Percentiles rank a stretch among this genome's conserved stretches.
Evolutionary conservation across 305 asterid species (phyloP).

Genomic region (Andrographis paniculata): DNA sequence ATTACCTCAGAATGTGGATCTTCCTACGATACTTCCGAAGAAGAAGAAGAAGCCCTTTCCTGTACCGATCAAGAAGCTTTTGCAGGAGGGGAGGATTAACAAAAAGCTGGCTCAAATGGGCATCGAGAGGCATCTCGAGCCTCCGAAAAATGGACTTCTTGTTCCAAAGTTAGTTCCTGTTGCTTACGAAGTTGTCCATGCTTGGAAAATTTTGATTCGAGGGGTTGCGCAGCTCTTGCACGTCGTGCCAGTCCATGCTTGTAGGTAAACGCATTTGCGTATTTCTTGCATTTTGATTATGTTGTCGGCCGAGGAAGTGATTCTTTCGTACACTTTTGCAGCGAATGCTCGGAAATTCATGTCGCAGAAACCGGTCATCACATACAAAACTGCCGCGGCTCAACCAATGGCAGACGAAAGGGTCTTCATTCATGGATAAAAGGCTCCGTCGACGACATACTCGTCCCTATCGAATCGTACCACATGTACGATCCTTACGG

Average conservation of each 20-base stretch:
- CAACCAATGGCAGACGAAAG: constrained; percentile 47
- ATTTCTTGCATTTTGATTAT: constrained; percentile 8
- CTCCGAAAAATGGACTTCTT: constrained; percentile 78
- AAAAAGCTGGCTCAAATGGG: constrained; percentile 82
- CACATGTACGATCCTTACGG: constrained; percentile 89
- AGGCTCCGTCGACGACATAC: constrained; percentile 71
- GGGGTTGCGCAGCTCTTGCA: constrained; percentile 75
- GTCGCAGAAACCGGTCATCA: constrained; percentile 57
- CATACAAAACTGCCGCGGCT: constrained; percentile 66
- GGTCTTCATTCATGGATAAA: constrained; percentile 79
- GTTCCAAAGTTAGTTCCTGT: constrained; percentile 56
- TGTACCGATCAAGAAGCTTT: constrained; percentile 66
- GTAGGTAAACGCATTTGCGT: constrained; percentile 45
- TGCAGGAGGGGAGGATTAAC: constrained; percentile 63
- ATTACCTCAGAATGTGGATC: constrained; percentile 62
- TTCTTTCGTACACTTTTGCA: constrained; percentile 28
- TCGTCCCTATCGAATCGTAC: constrained; percentile 77
- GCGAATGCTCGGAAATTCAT: constrained; percentile 84
- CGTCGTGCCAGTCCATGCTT: constrained; percentile 67
- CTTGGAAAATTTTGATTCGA: constrained; percentile 70
- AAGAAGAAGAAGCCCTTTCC: constrained; percentile 88
- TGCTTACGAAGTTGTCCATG: constrained; percentile 60
- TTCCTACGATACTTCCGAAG: constrained; percentile 64
- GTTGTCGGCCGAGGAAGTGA: constrained; percentile 7
- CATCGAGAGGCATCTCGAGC: constrained; percentile 78